Base-by-base conservation (phyloP, 2,329 filamentous ascomycete genomes). In the Alternaria conjuncta region DNA sequence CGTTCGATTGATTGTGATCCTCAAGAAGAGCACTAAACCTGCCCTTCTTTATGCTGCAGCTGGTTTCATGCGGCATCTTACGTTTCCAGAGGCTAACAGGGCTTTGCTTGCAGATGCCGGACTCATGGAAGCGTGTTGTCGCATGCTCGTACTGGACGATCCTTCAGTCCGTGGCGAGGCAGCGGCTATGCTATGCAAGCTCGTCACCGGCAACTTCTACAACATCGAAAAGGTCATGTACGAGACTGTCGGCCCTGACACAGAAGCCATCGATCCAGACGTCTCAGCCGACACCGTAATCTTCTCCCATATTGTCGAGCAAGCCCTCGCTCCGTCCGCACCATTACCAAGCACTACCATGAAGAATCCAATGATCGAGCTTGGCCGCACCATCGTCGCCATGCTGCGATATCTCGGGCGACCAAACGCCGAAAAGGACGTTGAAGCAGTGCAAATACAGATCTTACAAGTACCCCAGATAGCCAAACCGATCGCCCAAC, bases 331-430 rank as follows among this genome's bases (percentile, higher is more conserved):
- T n/a, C 73, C 76, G 15, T 70, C 75, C 3, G 67, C 64, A 18
- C 75, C 78, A 25, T 28, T 79, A 3, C 77, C 78, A 5, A 80
- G 78, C 57, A 77, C 75, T n/a, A 63, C 75, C 1, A 79, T 80
- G 77, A 80, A 79, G 62, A 79, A 78, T n/a, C 66, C 75, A n/a
- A 74, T 71, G 66, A 72, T 80, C 32, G 78, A 80, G 64, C 65
- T 78, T 12, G 74, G 73, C 2, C 68, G 75, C 1, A 72, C 71
- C 6, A 71, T 79, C 6, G 66, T 79, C n/a, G 65, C 71, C 18
- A 64, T 71, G 57, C 53, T 71, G 21, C 60, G 68, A 23, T 64
- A 67, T 18, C 64, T 74, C 1, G 70, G 69, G 20, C 66, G 69
- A 26, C 61, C 67, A 4, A 68, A 69, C 23, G 51, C 67, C 23